Evolutionary conservation across 192 early-diverging fungal genomes (phyloP).

Genomic region (Coemansia sp.): DNA sequence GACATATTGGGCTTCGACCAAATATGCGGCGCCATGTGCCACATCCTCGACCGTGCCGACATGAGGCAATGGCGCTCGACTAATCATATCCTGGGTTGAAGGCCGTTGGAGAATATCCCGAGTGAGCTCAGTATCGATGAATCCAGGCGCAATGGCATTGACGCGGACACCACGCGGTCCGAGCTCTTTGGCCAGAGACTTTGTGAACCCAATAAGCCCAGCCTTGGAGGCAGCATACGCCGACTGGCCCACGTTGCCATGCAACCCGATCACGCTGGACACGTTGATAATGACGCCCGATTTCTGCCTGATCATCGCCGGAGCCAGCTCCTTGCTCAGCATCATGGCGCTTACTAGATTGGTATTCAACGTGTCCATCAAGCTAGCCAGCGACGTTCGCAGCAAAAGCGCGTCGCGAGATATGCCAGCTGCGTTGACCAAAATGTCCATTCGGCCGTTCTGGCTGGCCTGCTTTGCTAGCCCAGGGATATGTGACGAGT

Average conservation of each 20-base stretch:
- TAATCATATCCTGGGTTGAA: conserved; percentile 21
- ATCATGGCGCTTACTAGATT: conserved; percentile 74
- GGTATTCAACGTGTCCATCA: conserved; percentile 59
- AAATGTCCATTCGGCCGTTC: conserved; percentile 9
- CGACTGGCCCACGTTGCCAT: conserved; percentile 45
- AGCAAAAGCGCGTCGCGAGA: conserved; percentile 56
- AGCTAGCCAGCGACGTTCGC: conserved; percentile 44
- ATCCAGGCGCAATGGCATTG: conserved; percentile 85
- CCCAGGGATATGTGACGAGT: neutral
- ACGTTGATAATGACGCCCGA: conserved; percentile 80
- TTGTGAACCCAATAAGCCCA: conserved; percentile 81
- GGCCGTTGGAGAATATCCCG: neutral
- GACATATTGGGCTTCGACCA: conserved; percentile 36
- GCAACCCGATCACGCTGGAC: conserved; percentile 70
- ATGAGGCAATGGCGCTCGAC: conserved; percentile 17
- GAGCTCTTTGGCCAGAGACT: conserved; percentile 78
- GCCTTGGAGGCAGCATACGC: conserved; percentile 85
- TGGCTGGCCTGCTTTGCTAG: neutral
- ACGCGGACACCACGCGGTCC: conserved; percentile 69
- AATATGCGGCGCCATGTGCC: conserved; percentile 32
- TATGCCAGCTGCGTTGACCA: conserved; percentile 54
- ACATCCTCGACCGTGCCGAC: conserved; percentile 31
- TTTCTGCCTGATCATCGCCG: conserved; percentile 6
- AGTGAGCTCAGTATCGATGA: conserved; percentile 67
- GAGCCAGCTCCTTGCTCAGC: conserved; percentile 48